Evolutionary conservation across 2,329 filamentous ascomycete genomes (phyloP), one percentile per base, ranked within the genome.

Genomic region (Nakataea oryzae): DNA sequence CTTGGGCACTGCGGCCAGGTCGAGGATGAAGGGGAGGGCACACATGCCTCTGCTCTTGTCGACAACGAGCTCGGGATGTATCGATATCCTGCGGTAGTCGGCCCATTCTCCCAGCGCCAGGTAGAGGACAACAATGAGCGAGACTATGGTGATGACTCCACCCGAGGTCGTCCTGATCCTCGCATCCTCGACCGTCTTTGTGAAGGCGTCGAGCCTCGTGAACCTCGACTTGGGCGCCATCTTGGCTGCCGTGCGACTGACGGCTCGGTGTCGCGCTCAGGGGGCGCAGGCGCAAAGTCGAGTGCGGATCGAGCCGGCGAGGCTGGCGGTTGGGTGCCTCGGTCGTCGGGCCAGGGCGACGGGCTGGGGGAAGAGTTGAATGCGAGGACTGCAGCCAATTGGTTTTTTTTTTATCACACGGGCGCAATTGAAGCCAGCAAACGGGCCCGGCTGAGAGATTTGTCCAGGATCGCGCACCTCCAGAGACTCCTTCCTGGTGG

Each of bases 121-220:
- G 75, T 89, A 97, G 57, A 97, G 72, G 62, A 99, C 91, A 61
- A 97, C 84, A 60, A 99, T 74, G 70, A 99, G 80, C 64, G 93
- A 97, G 67, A 88, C 83, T 69, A 99, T 92, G 62, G 95, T 99
- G 70, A 99, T 91, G 69, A 99, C 86, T 67, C 95, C 95, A 67
- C 95, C 95, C 3, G 92, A 96, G 8, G 93, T 97, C 34, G 95
- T 99, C 70, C 96, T 89, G 73, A 99, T 86, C 70, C 95, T 86
- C 67, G 96, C 95, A 86, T 99, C 95, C 75, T 99, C 95, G 69
- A 99, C 95, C 14, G 95, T 99, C 79, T 99, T 99, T 60, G 93
- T 96, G 75, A 99, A 99, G 82, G 95, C 95, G 77, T 99, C 95
- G 66, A 99, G 90, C 84, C 89, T 88, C 64, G 90, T 96, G 74